Percentiles rank a stretch among this genome's conserved stretches.
Evolutionary conservation across 2,329 filamentous ascomycete genomes (phyloP).

Genomic region (Kalmusia sp.): DNA sequence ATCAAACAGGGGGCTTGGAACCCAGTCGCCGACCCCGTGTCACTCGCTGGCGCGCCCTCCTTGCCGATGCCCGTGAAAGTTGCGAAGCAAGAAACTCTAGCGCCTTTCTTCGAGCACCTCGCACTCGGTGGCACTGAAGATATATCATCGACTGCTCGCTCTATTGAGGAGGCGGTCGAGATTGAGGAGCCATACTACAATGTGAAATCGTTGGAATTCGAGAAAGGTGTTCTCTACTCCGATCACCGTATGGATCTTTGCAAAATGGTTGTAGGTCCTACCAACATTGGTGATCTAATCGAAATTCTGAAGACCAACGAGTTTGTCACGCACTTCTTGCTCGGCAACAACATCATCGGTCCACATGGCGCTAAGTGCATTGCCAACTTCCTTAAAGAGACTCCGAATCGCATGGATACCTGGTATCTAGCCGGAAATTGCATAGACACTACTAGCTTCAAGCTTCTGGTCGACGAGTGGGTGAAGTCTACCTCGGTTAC

Average conservation of each 20-base stretch:
- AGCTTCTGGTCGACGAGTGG: slow-evolving; percentile 55
- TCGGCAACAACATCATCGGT: slow-evolving; percentile 64
- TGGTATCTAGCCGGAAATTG: slow-evolving; percentile 65
- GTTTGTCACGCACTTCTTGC: slow-evolving; percentile 60
- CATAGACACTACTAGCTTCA: slow-evolving; percentile 55
- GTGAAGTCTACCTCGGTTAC: slow-evolving; percentile 53
- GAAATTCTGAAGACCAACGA: slow-evolving; percentile 55
- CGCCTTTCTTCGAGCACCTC: slow-evolving; percentile 48
- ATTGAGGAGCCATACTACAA: slow-evolving; percentile 44
- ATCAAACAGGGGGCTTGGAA: slow-evolving; percentile 46
- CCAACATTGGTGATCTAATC: slow-evolving; percentile 60
- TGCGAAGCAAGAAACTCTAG: slow-evolving; percentile 37
- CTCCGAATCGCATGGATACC: slow-evolving; percentile 59
- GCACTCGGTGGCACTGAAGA: slow-evolving; percentile 30
- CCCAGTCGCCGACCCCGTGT: slow-evolving; percentile 34
- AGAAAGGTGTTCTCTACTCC: slow-evolving; percentile 56
- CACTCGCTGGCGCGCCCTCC: slow-evolving; percentile 36
- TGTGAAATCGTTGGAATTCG: slow-evolving; percentile 45
- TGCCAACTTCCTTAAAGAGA: slow-evolving; percentile 52
- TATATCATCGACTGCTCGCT: slow-evolving; percentile 15
- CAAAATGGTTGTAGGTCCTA: slow-evolving; percentile 62
- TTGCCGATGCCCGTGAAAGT: slow-evolving; percentile 49
- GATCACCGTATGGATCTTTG: slow-evolving; percentile 63
- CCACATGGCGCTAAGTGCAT: slow-evolving; percentile 55
- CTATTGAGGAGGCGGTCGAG: slow-evolving; percentile 21